Evolutionary conservation across 1,139 yeast species (phyloP).

Genomic region (Keqinozyma sinolaborantium): DNA sequence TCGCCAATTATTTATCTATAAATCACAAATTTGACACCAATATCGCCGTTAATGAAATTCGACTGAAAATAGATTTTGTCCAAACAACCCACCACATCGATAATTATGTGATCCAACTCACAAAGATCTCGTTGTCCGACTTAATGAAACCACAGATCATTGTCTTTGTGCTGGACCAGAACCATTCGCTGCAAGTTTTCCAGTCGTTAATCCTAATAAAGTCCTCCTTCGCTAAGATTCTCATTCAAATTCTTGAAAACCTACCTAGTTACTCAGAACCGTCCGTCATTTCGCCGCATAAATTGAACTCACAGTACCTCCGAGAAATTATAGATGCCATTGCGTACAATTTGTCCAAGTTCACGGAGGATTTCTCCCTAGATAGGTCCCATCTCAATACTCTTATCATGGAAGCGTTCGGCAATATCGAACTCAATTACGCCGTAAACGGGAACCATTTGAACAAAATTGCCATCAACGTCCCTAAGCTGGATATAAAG

Average conservation of each 20-base stretch:
- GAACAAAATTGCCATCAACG: slow-evolving; percentile 19
- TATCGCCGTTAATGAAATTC: slow-evolving; percentile 3
- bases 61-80: slow-evolving; percentile 2
- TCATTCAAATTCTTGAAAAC: slow-evolving; percentile 1
- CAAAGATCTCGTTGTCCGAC: background rate
- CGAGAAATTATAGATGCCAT: slow-evolving; percentile 1
- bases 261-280: slow-evolving; percentile 2
- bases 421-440: slow-evolving; percentile 16
- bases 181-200: background rate
- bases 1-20: slow-evolving; percentile 10
- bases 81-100: slow-evolving; percentile 1
- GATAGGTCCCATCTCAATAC: background rate
- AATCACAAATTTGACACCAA: slow-evolving; percentile 2
- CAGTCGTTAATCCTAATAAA: background rate
- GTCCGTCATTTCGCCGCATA: slow-evolving; percentile 5
- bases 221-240: slow-evolving; percentile 2
- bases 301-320: slow-evolving; percentile 1
- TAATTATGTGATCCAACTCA: background rate
- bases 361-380: slow-evolving; percentile 5
- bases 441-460: slow-evolving; percentile 10
- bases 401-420: slow-evolving; percentile 3
- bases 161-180: background rate
- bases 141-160: background rate
- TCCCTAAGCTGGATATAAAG: slow-evolving; percentile 18
- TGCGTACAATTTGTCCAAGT: slow-evolving; percentile 1